Base-by-base conservation (phyloP, 2,329 filamentous ascomycete genomes). In the Pyrenophora tritici-repentis region DNA sequence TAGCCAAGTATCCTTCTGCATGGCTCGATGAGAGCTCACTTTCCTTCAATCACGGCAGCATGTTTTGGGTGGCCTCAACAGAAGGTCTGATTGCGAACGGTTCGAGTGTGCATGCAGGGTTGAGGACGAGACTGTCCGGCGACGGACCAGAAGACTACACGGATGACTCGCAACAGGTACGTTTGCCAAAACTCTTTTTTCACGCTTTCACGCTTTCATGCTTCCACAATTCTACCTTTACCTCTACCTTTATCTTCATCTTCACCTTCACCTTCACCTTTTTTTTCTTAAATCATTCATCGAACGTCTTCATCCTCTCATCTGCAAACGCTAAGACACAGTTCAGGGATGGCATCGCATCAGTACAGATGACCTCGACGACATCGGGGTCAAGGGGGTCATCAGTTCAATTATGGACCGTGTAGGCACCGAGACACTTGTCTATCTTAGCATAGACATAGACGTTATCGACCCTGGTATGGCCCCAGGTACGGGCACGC, bases 41-140 rank as follows among this genome's bases (percentile, higher is more conserved):
- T 2, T 83, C 87, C 61, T 94, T 95, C 77, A 96, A 87, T 67
- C 91, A 96, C 73, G 91, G 92, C 4, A 90, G 85, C 61, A 94
- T 96, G 86, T 96, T 96, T 80, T 93, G 90, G 88, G 83, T 93
- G 61, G 91, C 91, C 5, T 86, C 86, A 41, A 85, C 86, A 24
- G 91, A 96, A 72, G 90, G 89, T 0, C 77, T 96, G 20, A 86
- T 96, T 50, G 80, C 83, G 53, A 92, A 93, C 72, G 77, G 79
- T 12, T 87, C 83, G 0, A 89, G 85, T 17, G 89, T 94, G 5
- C 91, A 96, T 72, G 91, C 90, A 0, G 91, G 91, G 1, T 78
- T 96, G 42, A 86, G 91, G 37, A 95, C 90, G 0, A 81, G 90
- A 1, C 79, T 96, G 4, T 85, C 83, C 0, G 75, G 77, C 36